Evolutionary conservation across 1,284 basidiomycete species (phyloP), one percentile per base, ranked within the genome.

Genomic region (Malassezia restricta): DNA sequence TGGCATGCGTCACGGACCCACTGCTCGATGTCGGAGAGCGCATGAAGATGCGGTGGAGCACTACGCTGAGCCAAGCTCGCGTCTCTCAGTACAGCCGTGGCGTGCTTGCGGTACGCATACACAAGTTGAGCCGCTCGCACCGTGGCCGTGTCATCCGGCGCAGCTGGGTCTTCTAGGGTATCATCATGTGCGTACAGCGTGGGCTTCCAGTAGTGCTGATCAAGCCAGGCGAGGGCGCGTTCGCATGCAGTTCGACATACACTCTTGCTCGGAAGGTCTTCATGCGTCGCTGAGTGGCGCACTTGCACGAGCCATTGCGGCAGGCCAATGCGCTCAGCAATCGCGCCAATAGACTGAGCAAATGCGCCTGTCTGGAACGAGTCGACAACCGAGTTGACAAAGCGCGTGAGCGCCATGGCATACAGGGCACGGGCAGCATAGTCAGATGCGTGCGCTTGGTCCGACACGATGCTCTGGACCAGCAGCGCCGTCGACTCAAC

Each of bases 251-350:
- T 80, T 49, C 85, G 79, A 8, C 95, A 78, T 6, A 91, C 76
- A 43, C 82, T 80, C 2, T 96, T 76, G 58, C 85, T 86, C 0
- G 92, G 94, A 14, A 98, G 76, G 60, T 94, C 88, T 67, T 98
- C 92, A 69, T 98, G 92, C 2, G 92, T 98, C 8, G 87, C 87
- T 28, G 87, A 85, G 76, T 98, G 92, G 33, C 92, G 80, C 5
- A 98, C 77, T 59, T 95, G 87, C n/a, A 98, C 90, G 15, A 98
- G 79, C 81, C 86, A 89, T 0, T 79, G 76, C 0, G 94, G 94
- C 2, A 98, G 77, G 0, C 84, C 85, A 24, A 98, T 80, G 57
- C 89, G 83, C 3, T 80, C 77, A 1, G 94, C 90, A 56, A 98
- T 86, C 29, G 84, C 82, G 0, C 85, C 82, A 63, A 98, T 95